Conservation (phyloP, 306 rosid genomes). For the Betula pendula region DNA sequence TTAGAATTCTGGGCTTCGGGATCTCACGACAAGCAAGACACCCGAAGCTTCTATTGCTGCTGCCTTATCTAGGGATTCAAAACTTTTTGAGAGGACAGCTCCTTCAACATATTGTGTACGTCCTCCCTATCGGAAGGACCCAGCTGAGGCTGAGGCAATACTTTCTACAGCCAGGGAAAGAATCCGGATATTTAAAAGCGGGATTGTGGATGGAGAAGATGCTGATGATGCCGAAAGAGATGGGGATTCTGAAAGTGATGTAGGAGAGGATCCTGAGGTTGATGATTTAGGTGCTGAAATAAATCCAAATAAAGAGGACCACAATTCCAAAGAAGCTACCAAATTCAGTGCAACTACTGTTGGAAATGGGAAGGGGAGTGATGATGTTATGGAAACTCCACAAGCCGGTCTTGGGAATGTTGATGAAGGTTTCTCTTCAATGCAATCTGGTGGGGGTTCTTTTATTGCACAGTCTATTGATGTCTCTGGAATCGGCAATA, state of each 20-base stretch:
- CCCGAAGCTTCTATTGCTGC: conserved; percentile 82
- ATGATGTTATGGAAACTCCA: conserved; percentile 31
- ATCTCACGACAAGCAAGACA: conserved; percentile 77
- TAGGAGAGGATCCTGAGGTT: conserved; percentile 56
- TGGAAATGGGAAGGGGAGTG: conserved; percentile 31
- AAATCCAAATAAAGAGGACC: conserved; percentile 31
- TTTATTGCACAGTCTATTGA: conserved; percentile 27
- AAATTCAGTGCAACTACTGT: conserved; percentile 25
- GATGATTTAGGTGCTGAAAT: conserved; percentile 56
- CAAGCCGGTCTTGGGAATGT: conserved; percentile 32
- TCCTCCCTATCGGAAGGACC: conserved; percentile 67
- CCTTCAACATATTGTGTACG: conserved; percentile 80
- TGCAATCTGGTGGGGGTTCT: conserved; percentile 26
- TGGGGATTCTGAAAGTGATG: conserved; percentile 70
- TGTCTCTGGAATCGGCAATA: conserved; percentile 33
- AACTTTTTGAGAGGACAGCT: conserved; percentile 81
- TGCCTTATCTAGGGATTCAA: conserved; percentile 83
- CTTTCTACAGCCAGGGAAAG: conserved; percentile 69
- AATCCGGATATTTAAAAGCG: conserved; percentile 54
- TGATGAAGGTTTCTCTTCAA: conserved; percentile 29
- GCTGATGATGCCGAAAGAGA: conserved; percentile 68
- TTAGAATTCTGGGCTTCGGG: conserved; percentile 85
- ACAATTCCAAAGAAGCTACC: conserved; percentile 25
- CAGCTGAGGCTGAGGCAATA: conserved; percentile 58
- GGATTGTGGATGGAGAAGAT: conserved; percentile 50